Conservation (phyloP, 1,139 yeast genomes). For the Geotrichum bryndzae region DNA sequence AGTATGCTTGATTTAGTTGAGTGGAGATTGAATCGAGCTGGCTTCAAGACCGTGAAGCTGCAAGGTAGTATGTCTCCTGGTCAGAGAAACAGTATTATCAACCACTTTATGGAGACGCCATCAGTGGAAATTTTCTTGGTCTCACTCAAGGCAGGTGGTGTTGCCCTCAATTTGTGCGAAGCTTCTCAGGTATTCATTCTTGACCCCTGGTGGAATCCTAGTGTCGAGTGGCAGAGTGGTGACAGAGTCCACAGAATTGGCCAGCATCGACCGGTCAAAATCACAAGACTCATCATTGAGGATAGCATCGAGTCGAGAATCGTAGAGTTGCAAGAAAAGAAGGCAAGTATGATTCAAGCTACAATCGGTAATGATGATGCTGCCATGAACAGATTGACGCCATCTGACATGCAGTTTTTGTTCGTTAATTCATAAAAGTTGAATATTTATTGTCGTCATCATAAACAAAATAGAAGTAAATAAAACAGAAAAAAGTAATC, state of each 20-base stretch:
- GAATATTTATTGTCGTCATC: too few relatives aligned
- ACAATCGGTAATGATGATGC: slow-evolving; percentile 88
- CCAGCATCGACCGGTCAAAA: slow-evolving; percentile 89
- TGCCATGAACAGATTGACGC: slow-evolving; percentile 80
- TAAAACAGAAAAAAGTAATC: too few relatives aligned
- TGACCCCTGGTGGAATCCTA: slow-evolving; percentile 99
- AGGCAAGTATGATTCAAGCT: slow-evolving; percentile 96
- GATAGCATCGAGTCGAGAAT: slow-evolving; percentile 96
- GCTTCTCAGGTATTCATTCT: slow-evolving; percentile 92
- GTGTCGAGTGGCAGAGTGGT: slow-evolving; percentile 97
- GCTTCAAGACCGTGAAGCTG: slow-evolving; percentile 84
- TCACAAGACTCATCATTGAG: slow-evolving; percentile 86
- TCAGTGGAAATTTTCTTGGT: slow-evolving; percentile 89
- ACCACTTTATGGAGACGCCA: slow-evolving; percentile 86
- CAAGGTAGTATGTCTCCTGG: slow-evolving; percentile 97
- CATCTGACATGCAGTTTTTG: slow-evolving; percentile 89
- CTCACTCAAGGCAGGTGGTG: slow-evolving; percentile 97
- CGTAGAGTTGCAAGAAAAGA: slow-evolving; percentile 90
- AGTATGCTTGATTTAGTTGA: slow-evolving; percentile 93
- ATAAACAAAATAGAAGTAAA: too few relatives aligned
- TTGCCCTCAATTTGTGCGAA: slow-evolving; percentile 89
- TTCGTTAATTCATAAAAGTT: slow-evolving; percentile 35
- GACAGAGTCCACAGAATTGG: slow-evolving; percentile 98
- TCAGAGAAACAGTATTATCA: slow-evolving; percentile 86
- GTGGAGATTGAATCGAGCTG: slow-evolving; percentile 91